Base-by-base conservation (phyloP, 805 yeast species). In the Wickerhamomyces bisporus region DNA sequence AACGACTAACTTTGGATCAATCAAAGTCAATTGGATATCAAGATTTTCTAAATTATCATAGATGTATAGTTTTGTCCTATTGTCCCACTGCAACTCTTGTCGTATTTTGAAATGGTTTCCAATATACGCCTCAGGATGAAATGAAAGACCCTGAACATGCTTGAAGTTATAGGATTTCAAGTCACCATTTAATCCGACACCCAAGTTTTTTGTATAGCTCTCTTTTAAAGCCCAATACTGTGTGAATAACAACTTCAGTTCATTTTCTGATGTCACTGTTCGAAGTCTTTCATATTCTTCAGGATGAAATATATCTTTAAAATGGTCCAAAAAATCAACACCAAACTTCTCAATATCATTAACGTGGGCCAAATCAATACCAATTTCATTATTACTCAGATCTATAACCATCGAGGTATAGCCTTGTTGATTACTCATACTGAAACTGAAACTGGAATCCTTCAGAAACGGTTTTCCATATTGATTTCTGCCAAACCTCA, bases 221-320 rank as follows among this genome's bases (percentile, higher is more conserved):
- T 86, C 95, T 53, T 86, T 86, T 38, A 86, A 56, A 0, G 95
- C 83, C 95, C 95, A 86, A 26, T 71, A 66, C 28, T 75, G 76
- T 15, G 81, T 73, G 47, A 81, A 72, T 2, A 63, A 45, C 7
- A 61, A 59, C 36, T 61, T 51, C 5, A 42, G 18, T 0, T 39
- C 38, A 1, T 36, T 40, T 8, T 41, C 27, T 11, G 38, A 31
- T 2, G 34, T 16, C n/a, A 50, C 44, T 0, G 20, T n/a, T 6
- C 42, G 39, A 8, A 79, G 44, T 19, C 58, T 49, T 6, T 35
- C 31, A 5, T 53, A 46, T 45, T 76, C 81, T 0, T 40, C 26
- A 0, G 40, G 36, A 33, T 64, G 57, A 41, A 76, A 73, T 1
- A 75, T 66, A n/a, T 59, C 71, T 16, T 47, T 46, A 41, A 71